phyloP scores from a whole-genome alignment of 345 rosid species.

The Murraya koenigii region DNA sequence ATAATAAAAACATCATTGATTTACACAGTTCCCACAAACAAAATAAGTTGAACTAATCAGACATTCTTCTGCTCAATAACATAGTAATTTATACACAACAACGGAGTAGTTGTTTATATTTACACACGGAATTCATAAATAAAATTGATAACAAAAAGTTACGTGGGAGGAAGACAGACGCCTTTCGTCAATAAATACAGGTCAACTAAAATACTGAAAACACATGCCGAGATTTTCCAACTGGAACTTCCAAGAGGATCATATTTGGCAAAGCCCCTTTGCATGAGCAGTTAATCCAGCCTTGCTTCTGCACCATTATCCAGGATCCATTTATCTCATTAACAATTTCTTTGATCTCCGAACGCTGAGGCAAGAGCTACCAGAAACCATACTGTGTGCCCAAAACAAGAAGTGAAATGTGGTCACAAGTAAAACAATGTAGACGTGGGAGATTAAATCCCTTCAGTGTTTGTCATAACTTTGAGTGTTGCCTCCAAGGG shows the following conservation, averaged over 20 bases:
- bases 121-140: background rate
- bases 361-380: slow-evolving; percentile 13
- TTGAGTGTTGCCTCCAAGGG: slow-evolving; percentile 82
- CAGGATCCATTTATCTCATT: background rate
- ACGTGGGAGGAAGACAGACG: background rate
- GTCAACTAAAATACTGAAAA: background rate
- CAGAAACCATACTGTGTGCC: background rate
- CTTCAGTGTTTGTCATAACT: slow-evolving; percentile 49
- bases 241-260: background rate
- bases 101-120: background rate
- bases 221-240: background rate
- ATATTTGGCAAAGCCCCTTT: background rate
- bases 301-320: background rate
- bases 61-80: slow-evolving; percentile 3
- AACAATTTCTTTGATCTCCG: slow-evolving; percentile 7
- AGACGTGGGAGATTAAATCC: background rate
- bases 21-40: too few species aligned
- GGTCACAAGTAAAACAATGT: background rate
- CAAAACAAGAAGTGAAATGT: background rate
- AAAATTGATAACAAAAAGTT: background rate
- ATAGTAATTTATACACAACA: slow-evolving; percentile 8
- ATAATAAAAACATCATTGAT: too few species aligned
- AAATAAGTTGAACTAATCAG: background rate
- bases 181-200: slow-evolving; percentile 2
- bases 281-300: background rate